phyloP scores from a whole-genome alignment of 2,329 filamentous ascomycete genomes.

The Aureobasidium namibiae region DNA sequence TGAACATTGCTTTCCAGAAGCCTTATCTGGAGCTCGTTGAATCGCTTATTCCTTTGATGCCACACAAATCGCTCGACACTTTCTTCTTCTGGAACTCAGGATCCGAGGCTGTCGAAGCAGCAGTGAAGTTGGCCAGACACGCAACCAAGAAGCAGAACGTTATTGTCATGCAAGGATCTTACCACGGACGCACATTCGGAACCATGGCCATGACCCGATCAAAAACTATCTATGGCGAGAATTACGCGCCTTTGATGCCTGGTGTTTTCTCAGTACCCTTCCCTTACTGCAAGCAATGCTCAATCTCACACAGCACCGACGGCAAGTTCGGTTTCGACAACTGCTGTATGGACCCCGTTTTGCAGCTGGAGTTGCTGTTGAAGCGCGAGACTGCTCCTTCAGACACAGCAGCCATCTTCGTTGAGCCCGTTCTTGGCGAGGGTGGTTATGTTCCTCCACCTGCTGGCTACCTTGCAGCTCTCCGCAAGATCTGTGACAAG shows the following conservation, averaged over 20 bases:
- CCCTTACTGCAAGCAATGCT: conserved; percentile 32
- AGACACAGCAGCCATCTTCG: conserved; percentile 30
- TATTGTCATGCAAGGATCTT: conserved; percentile 31
- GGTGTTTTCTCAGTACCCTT: conserved; percentile 31
- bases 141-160: conserved; percentile 31
- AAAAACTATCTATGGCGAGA: conserved; percentile 29
- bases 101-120: conserved; percentile 29
- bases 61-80: conserved; percentile 29
- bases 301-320: conserved; percentile 22
- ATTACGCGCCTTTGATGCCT: conserved; percentile 30
- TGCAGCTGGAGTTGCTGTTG: conserved; percentile 28
- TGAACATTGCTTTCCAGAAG: conserved; percentile 35
- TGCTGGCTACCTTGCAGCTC: conserved; percentile 26
- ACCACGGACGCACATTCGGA: conserved; percentile 30
- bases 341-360: conserved; percentile 32
- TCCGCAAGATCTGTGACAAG: conserved; percentile 36
- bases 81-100: conserved; percentile 35
- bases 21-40: conserved; percentile 30
- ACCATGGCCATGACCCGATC: conserved; percentile 30
- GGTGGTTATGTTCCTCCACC: conserved; percentile 30
- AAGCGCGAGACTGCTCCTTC: conserved; percentile 28
- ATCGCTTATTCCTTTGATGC: conserved; percentile 28
- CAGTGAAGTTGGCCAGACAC: conserved; percentile 29
- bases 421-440: conserved; percentile 30
- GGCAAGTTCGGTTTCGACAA: conserved; percentile 28